phyloP scores from a whole-genome alignment of 768 basidiomycete species.

The Bullera alba region DNA sequence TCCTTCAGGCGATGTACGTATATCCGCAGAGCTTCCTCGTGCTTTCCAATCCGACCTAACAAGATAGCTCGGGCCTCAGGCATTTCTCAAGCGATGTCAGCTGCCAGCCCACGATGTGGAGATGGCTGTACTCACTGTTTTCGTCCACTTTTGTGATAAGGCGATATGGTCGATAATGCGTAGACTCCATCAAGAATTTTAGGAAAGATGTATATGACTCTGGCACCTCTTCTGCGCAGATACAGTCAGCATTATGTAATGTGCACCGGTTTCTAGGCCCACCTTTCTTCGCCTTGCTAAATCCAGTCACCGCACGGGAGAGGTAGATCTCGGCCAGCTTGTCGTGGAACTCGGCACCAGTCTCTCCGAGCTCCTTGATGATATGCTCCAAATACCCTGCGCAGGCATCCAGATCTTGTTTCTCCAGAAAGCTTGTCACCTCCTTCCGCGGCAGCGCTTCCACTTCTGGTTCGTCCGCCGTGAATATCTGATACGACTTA shows the following conservation, averaged over 20 bases:
- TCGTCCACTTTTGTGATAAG: slow-evolving; percentile 67
- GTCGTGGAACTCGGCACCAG: slow-evolving; percentile 67
- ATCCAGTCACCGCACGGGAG: slow-evolving; percentile 51
- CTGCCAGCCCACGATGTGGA: neutral
- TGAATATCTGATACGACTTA: slow-evolving; percentile 65
- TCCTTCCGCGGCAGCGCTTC: slow-evolving; percentile 67
- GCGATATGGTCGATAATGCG: slow-evolving; percentile 66
- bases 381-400: slow-evolving; percentile 77
- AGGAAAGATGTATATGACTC: slow-evolving; percentile 65
- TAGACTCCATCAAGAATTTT: slow-evolving; percentile 64
- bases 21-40: slow-evolving; percentile 88
- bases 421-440: slow-evolving; percentile 72
- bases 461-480: slow-evolving; percentile 72
- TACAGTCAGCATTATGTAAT: neutral
- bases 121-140: slow-evolving; percentile 70
- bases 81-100: slow-evolving; percentile 54
- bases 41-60: slow-evolving; percentile 77
- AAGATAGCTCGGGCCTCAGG: slow-evolving; percentile 88
- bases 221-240: slow-evolving; percentile 50
- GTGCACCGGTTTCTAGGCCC: too few species aligned
- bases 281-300: neutral
- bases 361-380: slow-evolving; percentile 66
- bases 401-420: slow-evolving; percentile 55
- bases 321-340: slow-evolving; percentile 83
- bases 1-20: slow-evolving; percentile 84